These are phyloP conservation scores for Solanum microdontum DNA, from an alignment of 257 asterid species.

Conservation along the genomic window DNA sequence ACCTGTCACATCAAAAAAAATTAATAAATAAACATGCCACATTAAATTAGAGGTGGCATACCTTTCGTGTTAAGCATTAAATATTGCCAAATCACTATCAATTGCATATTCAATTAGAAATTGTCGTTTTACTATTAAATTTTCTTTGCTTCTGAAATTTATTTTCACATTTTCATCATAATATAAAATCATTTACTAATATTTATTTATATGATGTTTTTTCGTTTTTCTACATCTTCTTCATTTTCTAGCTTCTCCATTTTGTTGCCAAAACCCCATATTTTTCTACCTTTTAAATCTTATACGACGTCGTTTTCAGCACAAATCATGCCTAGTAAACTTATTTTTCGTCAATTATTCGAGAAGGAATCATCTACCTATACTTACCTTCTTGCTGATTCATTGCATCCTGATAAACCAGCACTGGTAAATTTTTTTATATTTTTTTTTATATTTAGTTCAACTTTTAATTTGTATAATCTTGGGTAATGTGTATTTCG, in stretches of 20 bases:
- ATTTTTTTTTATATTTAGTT: too few species aligned
- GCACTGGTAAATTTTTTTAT: constrained; percentile 43
- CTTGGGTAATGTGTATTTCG: not conserved
- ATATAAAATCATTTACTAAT: too few species aligned
- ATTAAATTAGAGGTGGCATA: not conserved
- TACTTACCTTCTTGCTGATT: constrained; percentile 94
- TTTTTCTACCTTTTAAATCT: not conserved
- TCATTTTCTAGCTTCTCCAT: not conserved
- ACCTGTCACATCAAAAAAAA: too few species aligned
- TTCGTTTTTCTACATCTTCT: not conserved
- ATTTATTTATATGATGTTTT: too few species aligned
- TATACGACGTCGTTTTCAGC: constrained; percentile 50
- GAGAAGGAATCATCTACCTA: constrained; percentile 92
- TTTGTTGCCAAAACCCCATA: not conserved
- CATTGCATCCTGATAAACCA: constrained; percentile 82
- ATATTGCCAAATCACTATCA: not conserved
- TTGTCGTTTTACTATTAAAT: not conserved
- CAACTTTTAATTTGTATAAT: not conserved
- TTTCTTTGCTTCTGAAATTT: not conserved
- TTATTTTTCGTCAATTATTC: constrained; percentile 86
- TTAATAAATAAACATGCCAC: too few species aligned
- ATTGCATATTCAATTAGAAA: not conserved
- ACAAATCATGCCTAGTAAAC: constrained; percentile 2
- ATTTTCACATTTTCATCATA: not conserved
- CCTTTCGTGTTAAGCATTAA: not conserved